These are phyloP conservation scores for Ceratocystis variospora DNA, from an alignment of 2,329 filamentous ascomycete species.

Conservation along the genomic window DNA sequence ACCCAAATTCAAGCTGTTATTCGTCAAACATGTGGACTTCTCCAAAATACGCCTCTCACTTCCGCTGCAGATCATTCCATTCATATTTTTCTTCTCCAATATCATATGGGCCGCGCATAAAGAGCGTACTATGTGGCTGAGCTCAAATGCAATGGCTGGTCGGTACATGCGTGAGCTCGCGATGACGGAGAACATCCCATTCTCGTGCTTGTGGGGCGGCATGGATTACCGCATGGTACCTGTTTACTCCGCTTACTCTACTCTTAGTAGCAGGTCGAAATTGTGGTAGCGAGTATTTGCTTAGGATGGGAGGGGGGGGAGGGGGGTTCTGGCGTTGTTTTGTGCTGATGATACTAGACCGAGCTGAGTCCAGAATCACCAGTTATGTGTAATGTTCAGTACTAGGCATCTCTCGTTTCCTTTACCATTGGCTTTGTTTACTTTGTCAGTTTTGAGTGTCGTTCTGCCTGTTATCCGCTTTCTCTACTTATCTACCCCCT, in stretches of 20 bases:
- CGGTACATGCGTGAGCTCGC: slow-evolving; percentile 1
- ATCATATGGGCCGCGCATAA: background rate
- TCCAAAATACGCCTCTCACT: background rate
- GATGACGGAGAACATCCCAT: background rate
- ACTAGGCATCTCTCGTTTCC: too few species aligned
- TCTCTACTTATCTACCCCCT: too few species aligned
- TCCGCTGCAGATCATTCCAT: background rate
- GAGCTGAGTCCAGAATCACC: background rate
- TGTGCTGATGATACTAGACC: too few species aligned
- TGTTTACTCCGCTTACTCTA: background rate
- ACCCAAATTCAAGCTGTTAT: background rate
- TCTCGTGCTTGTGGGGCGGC: background rate
- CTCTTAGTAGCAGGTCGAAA: too few species aligned
- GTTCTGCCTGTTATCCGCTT: background rate
- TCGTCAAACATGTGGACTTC: background rate
- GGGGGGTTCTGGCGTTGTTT: background rate
- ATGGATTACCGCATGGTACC: background rate
- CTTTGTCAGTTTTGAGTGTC: background rate
- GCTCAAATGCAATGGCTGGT: background rate
- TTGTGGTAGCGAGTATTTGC: background rate
- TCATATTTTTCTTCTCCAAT: background rate
- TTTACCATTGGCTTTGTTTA: background rate
- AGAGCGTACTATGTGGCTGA: background rate
- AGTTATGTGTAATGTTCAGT: too few species aligned
- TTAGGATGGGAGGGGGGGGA: background rate